phyloP scores from a whole-genome alignment of 139 green algal genomes.

The Nannochloris sp. region DNA sequence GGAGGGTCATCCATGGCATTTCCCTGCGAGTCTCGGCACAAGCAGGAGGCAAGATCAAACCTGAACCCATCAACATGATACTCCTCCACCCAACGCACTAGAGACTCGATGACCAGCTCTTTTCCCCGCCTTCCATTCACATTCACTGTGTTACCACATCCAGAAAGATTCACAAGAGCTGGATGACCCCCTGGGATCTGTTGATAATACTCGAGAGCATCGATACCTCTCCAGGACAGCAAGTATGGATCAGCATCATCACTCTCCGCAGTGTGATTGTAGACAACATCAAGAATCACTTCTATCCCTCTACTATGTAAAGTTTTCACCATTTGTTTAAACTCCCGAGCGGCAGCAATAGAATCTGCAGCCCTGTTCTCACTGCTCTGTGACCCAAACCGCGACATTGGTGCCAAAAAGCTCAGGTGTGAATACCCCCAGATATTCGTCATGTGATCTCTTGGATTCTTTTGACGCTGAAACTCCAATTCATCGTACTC shows the following conservation, averaged over 20 bases:
- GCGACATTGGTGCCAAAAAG: slow-evolving; percentile 79
- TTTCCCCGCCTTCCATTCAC: slow-evolving; percentile 69
- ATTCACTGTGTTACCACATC: slow-evolving; percentile 86
- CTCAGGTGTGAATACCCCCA: slow-evolving; percentile 87
- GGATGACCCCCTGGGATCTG: slow-evolving; percentile 41
- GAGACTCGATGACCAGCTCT: slow-evolving; percentile 73
- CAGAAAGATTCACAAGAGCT: slow-evolving; percentile 72
- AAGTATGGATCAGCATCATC: slow-evolving; percentile 71
- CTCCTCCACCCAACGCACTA: slow-evolving; percentile 70
- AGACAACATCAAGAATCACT: slow-evolving; percentile 91
- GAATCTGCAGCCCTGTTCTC: slow-evolving; percentile 37
- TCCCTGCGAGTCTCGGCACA: slow-evolving; percentile 76
- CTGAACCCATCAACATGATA: slow-evolving; percentile 91
- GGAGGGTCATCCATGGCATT: slow-evolving; percentile 67
- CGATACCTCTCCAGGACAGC: slow-evolving; percentile 68
- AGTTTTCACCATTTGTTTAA: slow-evolving; percentile 82
- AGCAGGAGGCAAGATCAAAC: slow-evolving; percentile 87
- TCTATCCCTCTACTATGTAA: slow-evolving; percentile 73
- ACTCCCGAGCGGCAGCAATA: slow-evolving; percentile 56
- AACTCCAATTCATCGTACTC: slow-evolving; percentile 94
- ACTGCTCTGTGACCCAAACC: slow-evolving; percentile 31
- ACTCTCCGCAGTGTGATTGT: slow-evolving; percentile 89
- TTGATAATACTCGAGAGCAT: slow-evolving; percentile 76
- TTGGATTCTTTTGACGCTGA: slow-evolving; percentile 65
- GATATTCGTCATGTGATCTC: slow-evolving; percentile 78